Evolutionary conservation across 2,329 filamentous ascomycete genomes (phyloP).

Genomic region (Penicillium sp.): DNA sequence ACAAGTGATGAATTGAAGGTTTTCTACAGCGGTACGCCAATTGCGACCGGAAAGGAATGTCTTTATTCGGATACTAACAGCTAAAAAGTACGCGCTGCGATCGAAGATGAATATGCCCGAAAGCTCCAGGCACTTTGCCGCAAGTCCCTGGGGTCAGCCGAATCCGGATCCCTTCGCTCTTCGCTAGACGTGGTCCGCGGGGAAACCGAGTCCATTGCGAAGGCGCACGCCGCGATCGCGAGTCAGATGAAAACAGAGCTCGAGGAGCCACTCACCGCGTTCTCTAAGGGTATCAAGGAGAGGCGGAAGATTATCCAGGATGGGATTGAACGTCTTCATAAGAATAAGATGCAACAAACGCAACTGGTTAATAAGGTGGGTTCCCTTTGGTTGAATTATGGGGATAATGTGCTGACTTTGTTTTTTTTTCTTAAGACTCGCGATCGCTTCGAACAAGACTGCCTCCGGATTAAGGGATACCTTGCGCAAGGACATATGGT

Average conservation of each 20-base stretch:
- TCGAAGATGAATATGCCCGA: constrained; percentile 95
- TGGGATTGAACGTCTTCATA: constrained; percentile 91
- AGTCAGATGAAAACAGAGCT: constrained; percentile 94
- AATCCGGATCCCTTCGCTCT: constrained; percentile 79
- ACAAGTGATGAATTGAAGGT: constrained; percentile 91
- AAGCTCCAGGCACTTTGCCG: constrained; percentile 85
- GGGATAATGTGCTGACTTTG: not conserved
- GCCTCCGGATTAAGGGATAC: constrained; percentile 97
- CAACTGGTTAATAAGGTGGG: constrained; percentile 85
- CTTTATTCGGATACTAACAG: not conserved
- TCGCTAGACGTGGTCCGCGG: constrained; percentile 87
- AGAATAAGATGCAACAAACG: constrained; percentile 91
- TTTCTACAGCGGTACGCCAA: constrained; percentile 79
- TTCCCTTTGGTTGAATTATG: not conserved
- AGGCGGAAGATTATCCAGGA: constrained; percentile 93
- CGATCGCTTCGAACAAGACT: constrained; percentile 96
- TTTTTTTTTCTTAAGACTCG: constrained; percentile 64
- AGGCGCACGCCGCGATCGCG: constrained; percentile 88
- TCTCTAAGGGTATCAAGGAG: constrained; percentile 95
- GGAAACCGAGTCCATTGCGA: constrained; percentile 92
- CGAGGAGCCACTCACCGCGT: constrained; percentile 90
- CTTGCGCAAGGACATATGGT: constrained; percentile 99
- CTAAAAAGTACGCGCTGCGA: constrained; percentile 75
- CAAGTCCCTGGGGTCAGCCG: constrained; percentile 87
- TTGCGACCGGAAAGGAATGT: not conserved